A percentile compares a stretch with the other conserved stretches of the same genome.
These are phyloP conservation scores for Drosera capensis DNA, from an alignment of 148 eudicot genomes.

Conservation along the genomic window DNA sequence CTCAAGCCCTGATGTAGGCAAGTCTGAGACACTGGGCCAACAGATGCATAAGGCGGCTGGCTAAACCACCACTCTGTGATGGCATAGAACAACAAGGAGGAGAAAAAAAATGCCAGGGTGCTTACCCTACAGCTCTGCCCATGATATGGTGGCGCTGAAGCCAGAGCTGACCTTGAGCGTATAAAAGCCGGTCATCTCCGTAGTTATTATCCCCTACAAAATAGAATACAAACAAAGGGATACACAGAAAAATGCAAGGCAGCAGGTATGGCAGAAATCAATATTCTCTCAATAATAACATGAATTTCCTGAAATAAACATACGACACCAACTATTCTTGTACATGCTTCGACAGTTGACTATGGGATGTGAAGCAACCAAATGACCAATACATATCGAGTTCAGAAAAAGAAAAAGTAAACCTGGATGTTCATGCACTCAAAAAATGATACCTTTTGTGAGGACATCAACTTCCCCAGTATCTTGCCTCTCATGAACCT, in stretches of 20 bases:
- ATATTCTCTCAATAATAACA: no score
- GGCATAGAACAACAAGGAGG: neutral
- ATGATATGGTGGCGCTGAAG: constrained; percentile 61
- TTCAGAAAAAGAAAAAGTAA: neutral
- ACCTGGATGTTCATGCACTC: neutral
- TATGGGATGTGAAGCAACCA: no score
- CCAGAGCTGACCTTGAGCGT: constrained; percentile 76
- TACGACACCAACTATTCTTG: no score
- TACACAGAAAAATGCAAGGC: neutral
- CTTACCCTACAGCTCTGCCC: constrained; percentile 90
- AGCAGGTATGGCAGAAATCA: neutral
- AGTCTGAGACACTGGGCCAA: no score
- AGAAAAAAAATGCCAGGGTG: neutral
- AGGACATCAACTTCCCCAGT: constrained; percentile 52
- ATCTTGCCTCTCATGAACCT: constrained; percentile 54
- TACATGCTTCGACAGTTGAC: no score
- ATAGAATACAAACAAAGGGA: neutral
- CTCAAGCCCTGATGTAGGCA: neutral
- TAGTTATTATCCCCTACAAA: constrained; percentile 58
- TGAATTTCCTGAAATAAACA: no score
- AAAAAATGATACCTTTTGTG: constrained; percentile 33
- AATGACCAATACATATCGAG: neutral
- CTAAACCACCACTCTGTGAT: neutral
- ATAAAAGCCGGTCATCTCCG: constrained; percentile 51
- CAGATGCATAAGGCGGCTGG: no score